phyloP scores from a whole-genome alignment of 2,329 filamentous ascomycete genomes.

The Alternaria dauci region DNA sequence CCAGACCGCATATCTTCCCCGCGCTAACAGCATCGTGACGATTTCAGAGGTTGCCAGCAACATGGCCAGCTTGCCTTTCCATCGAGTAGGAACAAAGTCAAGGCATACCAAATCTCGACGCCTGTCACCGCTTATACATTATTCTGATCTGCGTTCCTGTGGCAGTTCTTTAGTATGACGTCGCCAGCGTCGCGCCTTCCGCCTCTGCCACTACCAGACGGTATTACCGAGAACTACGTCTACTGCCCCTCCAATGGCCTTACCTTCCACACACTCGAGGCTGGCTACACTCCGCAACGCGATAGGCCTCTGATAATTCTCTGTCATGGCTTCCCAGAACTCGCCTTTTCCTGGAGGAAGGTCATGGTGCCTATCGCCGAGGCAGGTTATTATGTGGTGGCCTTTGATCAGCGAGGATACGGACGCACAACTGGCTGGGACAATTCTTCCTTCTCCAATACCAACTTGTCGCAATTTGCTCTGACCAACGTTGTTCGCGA shows the following conservation, averaged over 20 bases:
- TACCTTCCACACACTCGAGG: constrained; percentile 68
- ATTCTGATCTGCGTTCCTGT: background rate
- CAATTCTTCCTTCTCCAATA: constrained; percentile 58
- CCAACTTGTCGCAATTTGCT: constrained; percentile 65
- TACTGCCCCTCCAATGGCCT: constrained; percentile 64
- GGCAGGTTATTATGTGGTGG: constrained; percentile 70
- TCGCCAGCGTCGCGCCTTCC: constrained; percentile 33
- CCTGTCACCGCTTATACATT: background rate
- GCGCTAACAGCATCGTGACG: constrained; percentile 1
- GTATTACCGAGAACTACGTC: constrained; percentile 65
- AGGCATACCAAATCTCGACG: background rate
- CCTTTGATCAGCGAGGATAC: constrained; percentile 73
- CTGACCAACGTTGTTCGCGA: constrained; percentile 69
- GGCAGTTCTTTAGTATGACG: constrained; percentile 6
- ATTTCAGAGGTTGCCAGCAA: background rate
- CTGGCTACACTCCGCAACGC: constrained; percentile 54
- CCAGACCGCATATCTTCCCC: constrained; percentile 2
- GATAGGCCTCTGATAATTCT: constrained; percentile 66
- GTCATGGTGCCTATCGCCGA: constrained; percentile 66
- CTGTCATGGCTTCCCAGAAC: constrained; percentile 72
- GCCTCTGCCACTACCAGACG: constrained; percentile 63
- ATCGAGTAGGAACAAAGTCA: background rate
- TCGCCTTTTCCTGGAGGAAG: constrained; percentile 75
- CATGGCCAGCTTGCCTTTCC: background rate
- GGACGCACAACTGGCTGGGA: constrained; percentile 72